Evolutionary conservation across 176 grass and related monocot genomes (phyloP), one percentile per base, ranked within the genome.

Genomic region (Themeda triandra): DNA sequence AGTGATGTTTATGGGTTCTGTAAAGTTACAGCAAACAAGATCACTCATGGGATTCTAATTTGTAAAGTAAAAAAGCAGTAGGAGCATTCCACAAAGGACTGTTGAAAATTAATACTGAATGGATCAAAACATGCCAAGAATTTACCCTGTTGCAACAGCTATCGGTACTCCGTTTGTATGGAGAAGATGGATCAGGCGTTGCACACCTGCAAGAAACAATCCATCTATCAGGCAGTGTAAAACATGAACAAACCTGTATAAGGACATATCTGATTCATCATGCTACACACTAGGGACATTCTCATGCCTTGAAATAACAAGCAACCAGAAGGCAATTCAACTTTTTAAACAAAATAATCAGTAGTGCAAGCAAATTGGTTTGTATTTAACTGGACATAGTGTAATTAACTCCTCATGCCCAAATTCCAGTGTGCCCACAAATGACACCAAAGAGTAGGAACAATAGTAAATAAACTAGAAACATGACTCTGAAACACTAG

Each of bases 71-170:
- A 42, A 42, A 44, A n/a, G 23, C 13, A 59, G 7, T 44, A 29
- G 66, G 27, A 80, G 10, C 29, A 70, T 37, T n/a, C 24, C 8
- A 66, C 46, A 67, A 72, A 75, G 12, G 39, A 8, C 1, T 18
- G 15, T 13, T 17, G 23, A 75, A 8, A 84, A 79, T 13, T 19
- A 37, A 41, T 10, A 18, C 1, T 18, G 68, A 31, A 53, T 36
- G 24, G 32, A 70, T 35, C 3, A 66, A 69, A 8, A 33, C 3
- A 66, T 13, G 6, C 15, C 54, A 53, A 75, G 9, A 83, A 76
- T 76, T 88, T 95, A 95, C 91, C 91, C 95, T 67, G 91, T 95
- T 15, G 89, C 95, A 76, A 98, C 92, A 90, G 82, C 81, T 63
- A 95, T 86, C 23, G 89, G 92, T 83, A 98, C 74, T 51, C 85